phyloP scores from a whole-genome alignment of 78 protist species.

The Creolimax fragrantissima region DNA sequence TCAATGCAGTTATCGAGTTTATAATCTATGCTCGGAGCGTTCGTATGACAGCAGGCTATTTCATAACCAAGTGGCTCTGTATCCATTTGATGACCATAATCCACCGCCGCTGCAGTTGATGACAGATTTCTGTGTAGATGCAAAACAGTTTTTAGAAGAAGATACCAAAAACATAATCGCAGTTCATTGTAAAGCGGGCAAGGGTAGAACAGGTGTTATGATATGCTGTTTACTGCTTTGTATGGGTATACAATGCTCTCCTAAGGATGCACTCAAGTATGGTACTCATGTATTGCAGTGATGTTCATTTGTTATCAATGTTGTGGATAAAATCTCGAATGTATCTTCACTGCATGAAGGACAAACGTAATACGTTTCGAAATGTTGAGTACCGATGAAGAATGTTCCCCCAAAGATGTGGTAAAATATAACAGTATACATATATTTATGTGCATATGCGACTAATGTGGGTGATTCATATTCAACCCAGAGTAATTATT shows the following conservation, averaged over 20 bases:
- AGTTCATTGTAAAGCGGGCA: constrained; percentile 37
- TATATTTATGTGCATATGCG: not conserved
- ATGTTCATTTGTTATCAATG: not conserved
- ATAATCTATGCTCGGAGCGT: constrained; percentile 75
- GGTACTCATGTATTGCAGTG: too few relatives aligned
- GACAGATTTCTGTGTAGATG: not conserved
- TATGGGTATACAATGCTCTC: not conserved
- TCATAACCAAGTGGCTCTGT: constrained; percentile 39
- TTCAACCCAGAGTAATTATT: not conserved
- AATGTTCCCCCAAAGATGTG: not conserved
- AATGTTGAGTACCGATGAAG: not conserved
- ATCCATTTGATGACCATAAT: constrained; percentile 59
- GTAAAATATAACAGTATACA: not conserved
- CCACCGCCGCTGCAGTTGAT: constrained; percentile 47
- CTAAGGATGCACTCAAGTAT: not conserved
- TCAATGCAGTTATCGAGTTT: constrained; percentile 58
- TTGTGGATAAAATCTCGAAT: not conserved
- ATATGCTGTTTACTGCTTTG: constrained; percentile 8
- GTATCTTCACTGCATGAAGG: not conserved
- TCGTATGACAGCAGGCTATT: constrained; percentile 57
- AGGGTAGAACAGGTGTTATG: constrained; percentile 57
- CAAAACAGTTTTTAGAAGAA: not conserved
- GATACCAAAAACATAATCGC: not conserved
- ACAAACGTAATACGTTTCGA: not conserved
- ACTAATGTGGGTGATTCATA: not conserved